phyloP scores from a whole-genome alignment of 2,329 filamentous ascomycete species.

The Ambrosiella beaveri region DNA sequence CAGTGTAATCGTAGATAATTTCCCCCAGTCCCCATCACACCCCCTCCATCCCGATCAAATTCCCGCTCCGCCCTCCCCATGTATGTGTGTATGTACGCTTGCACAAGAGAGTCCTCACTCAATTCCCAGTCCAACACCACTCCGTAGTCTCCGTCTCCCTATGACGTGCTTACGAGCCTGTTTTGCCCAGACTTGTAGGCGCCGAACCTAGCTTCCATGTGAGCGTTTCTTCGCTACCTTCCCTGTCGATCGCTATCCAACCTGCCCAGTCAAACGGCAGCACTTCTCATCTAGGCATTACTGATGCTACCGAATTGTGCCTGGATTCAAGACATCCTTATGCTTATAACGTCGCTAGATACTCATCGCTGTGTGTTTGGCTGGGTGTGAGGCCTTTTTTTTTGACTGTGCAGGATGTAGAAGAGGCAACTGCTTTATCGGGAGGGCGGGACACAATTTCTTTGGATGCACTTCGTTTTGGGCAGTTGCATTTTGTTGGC shows the following conservation, averaged over 20 bases:
- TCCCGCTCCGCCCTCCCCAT: no score
- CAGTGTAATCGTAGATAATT: no score
- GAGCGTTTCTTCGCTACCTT: not conserved
- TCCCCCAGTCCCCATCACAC: no score
- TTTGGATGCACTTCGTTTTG: not conserved
- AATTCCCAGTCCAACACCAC: not conserved
- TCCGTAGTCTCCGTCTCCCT: not conserved
- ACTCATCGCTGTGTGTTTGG: no score
- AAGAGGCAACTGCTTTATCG: not conserved
- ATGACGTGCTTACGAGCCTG: not conserved
- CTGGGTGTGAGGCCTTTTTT: not conserved
- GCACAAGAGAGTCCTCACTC: not conserved
- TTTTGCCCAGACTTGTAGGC: not conserved
- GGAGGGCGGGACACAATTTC: not conserved
- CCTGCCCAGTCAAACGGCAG: not conserved
- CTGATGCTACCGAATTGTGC: not conserved
- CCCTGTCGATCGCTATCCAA: not conserved
- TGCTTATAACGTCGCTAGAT: no score
- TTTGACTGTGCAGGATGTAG: not conserved
- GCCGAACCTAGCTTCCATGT: not conserved
- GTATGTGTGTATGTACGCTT: no score
- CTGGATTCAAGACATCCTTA: no score
- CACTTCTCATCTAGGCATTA: not conserved
- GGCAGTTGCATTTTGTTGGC: conserved; percentile 1
- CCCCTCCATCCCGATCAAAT: no score